Percentiles rank a stretch among this genome's conserved stretches.
Evolutionary conservation across 768 basidiomycete genomes (phyloP).

Genomic region (Tricholoma sp.): DNA sequence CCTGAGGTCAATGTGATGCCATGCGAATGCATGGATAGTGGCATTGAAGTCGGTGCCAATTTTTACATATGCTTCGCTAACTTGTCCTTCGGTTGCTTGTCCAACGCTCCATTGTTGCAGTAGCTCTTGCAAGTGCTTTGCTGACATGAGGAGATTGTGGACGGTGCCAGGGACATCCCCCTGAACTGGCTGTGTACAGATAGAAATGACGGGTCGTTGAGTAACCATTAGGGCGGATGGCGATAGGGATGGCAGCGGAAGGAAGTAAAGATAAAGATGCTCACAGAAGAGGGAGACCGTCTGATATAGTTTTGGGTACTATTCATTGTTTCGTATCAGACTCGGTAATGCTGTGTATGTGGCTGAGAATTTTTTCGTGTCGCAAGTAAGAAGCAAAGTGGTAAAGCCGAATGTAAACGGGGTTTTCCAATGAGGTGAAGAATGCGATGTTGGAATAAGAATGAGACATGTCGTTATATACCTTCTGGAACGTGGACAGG

Average conservation of each 20-base stretch:
- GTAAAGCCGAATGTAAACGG: constrained; percentile 3
- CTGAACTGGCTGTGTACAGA: constrained; percentile 20
- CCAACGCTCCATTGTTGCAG: constrained; percentile 64
- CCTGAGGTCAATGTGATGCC: constrained; percentile 73
- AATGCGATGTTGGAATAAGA: too few relatives aligned
- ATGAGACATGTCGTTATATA: too few relatives aligned
- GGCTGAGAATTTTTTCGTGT: too few relatives aligned
- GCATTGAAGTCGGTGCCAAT: constrained; percentile 87
- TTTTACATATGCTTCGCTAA: constrained; percentile 87
- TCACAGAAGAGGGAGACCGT: constrained; percentile 11
- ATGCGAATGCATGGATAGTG: constrained; percentile 69
- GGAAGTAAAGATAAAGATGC: background rate
- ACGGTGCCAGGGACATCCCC: constrained; percentile 59
- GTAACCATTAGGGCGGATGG: background rate
- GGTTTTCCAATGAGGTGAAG: background rate
- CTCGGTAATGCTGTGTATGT: too few relatives aligned
- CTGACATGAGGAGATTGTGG: constrained; percentile 66
- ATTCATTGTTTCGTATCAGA: too few relatives aligned
- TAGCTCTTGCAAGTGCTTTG: constrained; percentile 74
- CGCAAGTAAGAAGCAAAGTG: background rate
- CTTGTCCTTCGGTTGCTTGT: constrained; percentile 57
- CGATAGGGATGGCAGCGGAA: background rate
- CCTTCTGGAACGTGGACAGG: constrained; percentile 6
- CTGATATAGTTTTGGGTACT: constrained; percentile 8
- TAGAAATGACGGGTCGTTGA: constrained; percentile 18